Percentiles rank a stretch among this genome's conserved stretches.
Conservation (phyloP, 108 stramenopile species). For the Skeletonema marinoi region DNA sequence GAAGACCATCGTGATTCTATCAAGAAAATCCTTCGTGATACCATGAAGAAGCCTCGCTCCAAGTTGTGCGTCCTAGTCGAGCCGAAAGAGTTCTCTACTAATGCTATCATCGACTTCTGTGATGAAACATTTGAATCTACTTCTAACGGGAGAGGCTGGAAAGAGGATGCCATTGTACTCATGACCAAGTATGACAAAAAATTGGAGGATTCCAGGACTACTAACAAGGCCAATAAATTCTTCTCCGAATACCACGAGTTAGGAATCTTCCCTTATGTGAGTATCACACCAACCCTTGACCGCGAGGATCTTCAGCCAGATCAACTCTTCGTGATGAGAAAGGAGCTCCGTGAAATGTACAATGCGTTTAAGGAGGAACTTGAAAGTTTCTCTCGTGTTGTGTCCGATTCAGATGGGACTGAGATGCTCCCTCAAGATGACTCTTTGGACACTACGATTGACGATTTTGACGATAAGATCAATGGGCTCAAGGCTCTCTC, state of each 20-base stretch:
- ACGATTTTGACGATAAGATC: conserved; percentile 45
- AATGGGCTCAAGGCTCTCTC: conserved; percentile 50
- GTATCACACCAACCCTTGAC: conserved; percentile 72
- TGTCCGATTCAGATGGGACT: conserved; percentile 51
- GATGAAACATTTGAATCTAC: conserved; percentile 59
- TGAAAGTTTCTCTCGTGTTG: conserved; percentile 35
- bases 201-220: conserved; percentile 61
- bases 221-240: conserved; percentile 74
- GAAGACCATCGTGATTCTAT: conserved; percentile 77
- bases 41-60: conserved; percentile 65
- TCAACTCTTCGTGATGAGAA: conserved; percentile 48
- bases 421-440: conserved; percentile 43
- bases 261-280: conserved; percentile 56
- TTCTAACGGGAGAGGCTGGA: conserved; percentile 50
- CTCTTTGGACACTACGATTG: conserved; percentile 35
- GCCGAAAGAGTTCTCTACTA: conserved; percentile 75
- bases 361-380: conserved; percentile 55
- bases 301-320: conserved; percentile 62
- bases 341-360: conserved; percentile 57
- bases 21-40: conserved; percentile 64
- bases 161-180: conserved; percentile 59
- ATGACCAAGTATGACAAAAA: conserved; percentile 87
- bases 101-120: conserved; percentile 72
- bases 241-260: conserved; percentile 67
- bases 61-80: conserved; percentile 79